Conservation (phyloP, 345 rosid species). For the Populus euphratica region DNA sequence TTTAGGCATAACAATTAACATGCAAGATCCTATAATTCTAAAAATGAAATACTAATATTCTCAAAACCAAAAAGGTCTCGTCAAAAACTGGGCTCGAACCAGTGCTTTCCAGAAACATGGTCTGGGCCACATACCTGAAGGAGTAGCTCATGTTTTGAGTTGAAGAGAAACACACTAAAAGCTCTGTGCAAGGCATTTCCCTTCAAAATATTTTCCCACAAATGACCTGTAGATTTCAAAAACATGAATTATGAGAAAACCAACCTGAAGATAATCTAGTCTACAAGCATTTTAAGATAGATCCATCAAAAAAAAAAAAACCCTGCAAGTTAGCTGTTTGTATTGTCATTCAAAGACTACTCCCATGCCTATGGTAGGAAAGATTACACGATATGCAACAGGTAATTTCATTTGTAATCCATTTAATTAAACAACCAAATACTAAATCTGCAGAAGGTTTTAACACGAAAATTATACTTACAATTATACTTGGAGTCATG, state of each 20-base stretch:
- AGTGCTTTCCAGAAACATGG: too few species aligned
- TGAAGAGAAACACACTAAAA: slow-evolving; percentile 90
- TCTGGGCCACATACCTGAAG: slow-evolving; percentile 63
- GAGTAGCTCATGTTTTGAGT: slow-evolving; percentile 89
- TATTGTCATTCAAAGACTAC: too few species aligned
- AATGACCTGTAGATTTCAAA: slow-evolving; percentile 63
- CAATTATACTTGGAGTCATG: slow-evolving; percentile 85
- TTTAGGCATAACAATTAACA: not conserved
- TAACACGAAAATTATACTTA: slow-evolving; percentile 33
- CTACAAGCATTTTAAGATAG: not conserved
- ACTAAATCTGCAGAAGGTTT: not conserved
- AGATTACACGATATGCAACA: too few species aligned
- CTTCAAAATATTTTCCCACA: slow-evolving; percentile 88
- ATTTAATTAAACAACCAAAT: not conserved
- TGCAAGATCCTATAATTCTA: not conserved
- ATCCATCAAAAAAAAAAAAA: too few species aligned
- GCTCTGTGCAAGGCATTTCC: slow-evolving; percentile 87
- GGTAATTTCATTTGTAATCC: too few species aligned
- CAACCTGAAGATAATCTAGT: not conserved
- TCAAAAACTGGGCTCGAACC: too few species aligned
- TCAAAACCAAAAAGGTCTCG: not conserved
- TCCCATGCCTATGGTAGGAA: too few species aligned
- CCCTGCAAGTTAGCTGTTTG: too few species aligned
- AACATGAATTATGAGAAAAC: not conserved
- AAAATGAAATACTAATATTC: too few species aligned